A percentile compares a stretch with the other conserved stretches of the same genome.
These are phyloP conservation scores for Lachancea quebecensis DNA, from an alignment of 805 yeast species.

Conservation along the genomic window DNA sequence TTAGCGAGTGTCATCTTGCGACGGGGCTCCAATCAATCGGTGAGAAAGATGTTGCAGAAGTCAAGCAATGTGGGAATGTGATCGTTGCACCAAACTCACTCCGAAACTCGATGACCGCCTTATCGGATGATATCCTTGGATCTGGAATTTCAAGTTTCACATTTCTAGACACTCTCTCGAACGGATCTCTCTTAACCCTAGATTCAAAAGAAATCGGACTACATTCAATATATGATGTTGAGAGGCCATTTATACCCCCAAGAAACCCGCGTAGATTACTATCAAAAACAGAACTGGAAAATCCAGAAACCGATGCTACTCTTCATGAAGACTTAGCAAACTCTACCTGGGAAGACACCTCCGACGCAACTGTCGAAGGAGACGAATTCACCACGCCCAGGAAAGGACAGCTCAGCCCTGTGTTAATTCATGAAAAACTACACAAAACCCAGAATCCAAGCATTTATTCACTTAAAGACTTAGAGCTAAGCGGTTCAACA, in stretches of 20 bases:
- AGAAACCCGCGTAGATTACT: conserved; percentile 6
- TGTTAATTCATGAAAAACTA: background rate
- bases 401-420: background rate
- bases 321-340: conserved; percentile 3
- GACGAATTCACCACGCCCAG: conserved; percentile 6
- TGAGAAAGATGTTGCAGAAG: conserved; percentile 7
- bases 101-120: background rate
- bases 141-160: conserved; percentile 1
- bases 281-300: background rate
- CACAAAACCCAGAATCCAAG: conserved; percentile 9
- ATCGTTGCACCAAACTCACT: conserved; percentile 12
- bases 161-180: conserved; percentile 11
- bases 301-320: conserved; percentile 6
- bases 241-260: conserved; percentile 10
- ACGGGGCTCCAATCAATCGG: conserved; percentile 19
- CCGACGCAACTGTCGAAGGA: conserved; percentile 9
- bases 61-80: conserved; percentile 25
- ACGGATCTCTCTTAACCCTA: conserved; percentile 15
- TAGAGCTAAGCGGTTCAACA: conserved; percentile 17
- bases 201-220: conserved; percentile 23
- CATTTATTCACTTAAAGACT: conserved; percentile 14
- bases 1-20: conserved; percentile 16
- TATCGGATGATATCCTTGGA: conserved; percentile 6
- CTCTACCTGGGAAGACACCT: conserved; percentile 9
- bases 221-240: conserved; percentile 20